A percentile compares a stretch with the other conserved stretches of the same genome.
Evolutionary conservation across 129 eudicot genomes (phyloP).

Genomic region (Tagetes patula): DNA sequence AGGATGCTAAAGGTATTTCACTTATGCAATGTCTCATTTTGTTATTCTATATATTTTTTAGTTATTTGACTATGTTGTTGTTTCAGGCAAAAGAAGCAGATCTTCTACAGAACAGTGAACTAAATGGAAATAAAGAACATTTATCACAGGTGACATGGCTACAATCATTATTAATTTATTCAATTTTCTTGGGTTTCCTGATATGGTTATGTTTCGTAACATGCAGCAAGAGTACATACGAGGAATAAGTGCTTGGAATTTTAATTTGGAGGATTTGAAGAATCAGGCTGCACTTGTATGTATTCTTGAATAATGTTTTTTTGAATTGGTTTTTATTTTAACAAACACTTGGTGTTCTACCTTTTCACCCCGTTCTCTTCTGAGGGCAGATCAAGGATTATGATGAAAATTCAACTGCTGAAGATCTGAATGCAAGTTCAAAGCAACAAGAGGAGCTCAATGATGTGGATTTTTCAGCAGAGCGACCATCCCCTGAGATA

Average conservation of each 20-base stretch:
- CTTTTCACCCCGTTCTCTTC: slow-evolving; percentile 7
- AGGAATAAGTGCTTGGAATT: slow-evolving; percentile 98
- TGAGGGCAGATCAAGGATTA: slow-evolving; percentile 69
- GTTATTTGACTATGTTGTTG: background rate
- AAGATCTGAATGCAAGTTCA: slow-evolving; percentile 39
- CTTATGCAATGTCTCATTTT: slow-evolving; percentile 16
- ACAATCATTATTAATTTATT: slow-evolving; percentile 12
- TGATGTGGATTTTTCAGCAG: slow-evolving; percentile 42
- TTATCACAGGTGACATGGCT: slow-evolving; percentile 72
- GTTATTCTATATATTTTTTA: slow-evolving; percentile 3
- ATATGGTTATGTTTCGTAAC: slow-evolving; percentile 13
- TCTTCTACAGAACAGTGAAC: slow-evolving; percentile 66
- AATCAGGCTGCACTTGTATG: slow-evolving; percentile 93
- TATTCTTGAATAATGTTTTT: slow-evolving; percentile 12
- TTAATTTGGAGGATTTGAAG: slow-evolving; percentile 95
- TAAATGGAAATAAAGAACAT: slow-evolving; percentile 86
- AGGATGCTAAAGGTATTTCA: slow-evolving; percentile 74
- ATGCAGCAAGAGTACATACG: slow-evolving; percentile 96
- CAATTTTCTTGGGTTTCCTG: slow-evolving; percentile 13
- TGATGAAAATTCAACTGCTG: slow-evolving; percentile 44
- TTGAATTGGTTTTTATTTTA: background rate
- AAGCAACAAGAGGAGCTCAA: slow-evolving; percentile 46
- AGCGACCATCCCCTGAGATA: slow-evolving; percentile 40
- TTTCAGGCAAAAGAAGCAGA: slow-evolving; percentile 96
- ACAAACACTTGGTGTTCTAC: slow-evolving; percentile 13